Evolutionary conservation across 1,284 basidiomycete genomes (phyloP), one percentile per base, ranked within the genome.

Genomic region (Naganishia sp.): DNA sequence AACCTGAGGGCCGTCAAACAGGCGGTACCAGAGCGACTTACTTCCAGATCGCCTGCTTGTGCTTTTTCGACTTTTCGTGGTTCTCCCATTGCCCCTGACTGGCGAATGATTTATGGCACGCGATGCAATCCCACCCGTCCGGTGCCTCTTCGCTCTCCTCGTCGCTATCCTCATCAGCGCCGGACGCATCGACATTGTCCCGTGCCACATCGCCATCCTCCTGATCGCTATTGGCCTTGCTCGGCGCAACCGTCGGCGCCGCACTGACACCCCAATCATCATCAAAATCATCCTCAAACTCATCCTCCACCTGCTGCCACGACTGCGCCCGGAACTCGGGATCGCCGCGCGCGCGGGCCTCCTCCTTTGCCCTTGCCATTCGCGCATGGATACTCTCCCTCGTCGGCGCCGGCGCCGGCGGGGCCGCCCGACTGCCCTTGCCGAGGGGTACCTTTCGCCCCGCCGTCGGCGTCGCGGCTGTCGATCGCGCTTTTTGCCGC

Each of bases 31-130:
- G 25, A 42, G 23, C 11, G 31, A 72, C 80, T 68, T 66, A 83
- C 82, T 81, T 82, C 75, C 90, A 90, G 18, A 95, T 87, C 68
- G 92, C 90, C 78, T 90, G 92, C 77, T 92, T 80, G 77, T 99
- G 96, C 78, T 95, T 98, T 79, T 90, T 91, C 79, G 94, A 97
- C 71, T 93, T 84, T 78, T 99, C 96, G 72, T 99, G 96, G 77
- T 94, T 98, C 72, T 88, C 84, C 92, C 94, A 99, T 18, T 93
- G 90, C 0, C 92, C 91, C 75, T 97, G 93, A 71, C 89, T 94
- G 74, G 89, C 84, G 79, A 98, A 99, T 1, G 84, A 84, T 81
- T 97, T 98, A 63, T 86, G 84, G 75, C 96, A 99, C 3, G 90
- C 95, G n/a, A 98, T 89, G 74, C 96, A 99, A 77, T 97, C 94